Evolutionary conservation across 2,329 filamentous ascomycete genomes (phyloP), one percentile per base, ranked within the genome.

Genomic region (Nemania sp.): DNA sequence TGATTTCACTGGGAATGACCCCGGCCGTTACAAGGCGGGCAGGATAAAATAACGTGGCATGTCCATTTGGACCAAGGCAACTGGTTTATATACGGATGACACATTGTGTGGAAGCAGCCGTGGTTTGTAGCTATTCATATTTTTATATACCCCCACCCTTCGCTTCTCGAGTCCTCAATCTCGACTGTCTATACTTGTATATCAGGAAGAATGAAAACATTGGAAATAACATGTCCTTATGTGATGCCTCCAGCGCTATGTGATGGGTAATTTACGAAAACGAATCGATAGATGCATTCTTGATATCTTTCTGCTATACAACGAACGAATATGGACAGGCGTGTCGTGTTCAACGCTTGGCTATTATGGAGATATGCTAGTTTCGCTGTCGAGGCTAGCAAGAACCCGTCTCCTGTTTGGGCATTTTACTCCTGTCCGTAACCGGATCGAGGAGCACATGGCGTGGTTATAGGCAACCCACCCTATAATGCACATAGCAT

Each of bases 101-200:
- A 51, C 20, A 39, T 50, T 45, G 49, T 25, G 54, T 51, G 52
- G 60, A 58, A 21, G 51, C 45, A 39, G 11, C 35, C 10, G 35
- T n/a, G 60, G 21, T 60, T 63, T 54, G n/a, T 43, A 40, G 40
- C 51, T 51, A 50, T 55, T 53, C 54, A 57, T 53, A 46, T 67
- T 65, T 65, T 60, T 67, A 64, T 67, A 65, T n/a, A n/a, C n/a
- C 65, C 60, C 65, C 60, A 52, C 62, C 66, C 54, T 68, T 65
- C 57, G 55, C 54, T 65, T 60, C 66, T 65, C 43, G 57, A 66
- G 63, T 25, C 54, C 53, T 56, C 51, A 52, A 59, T 59, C 59
- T 65, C 57, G 53, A 61, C 52, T 55, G 39, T 69, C 63, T 67
- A 69, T 65, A 67, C 62, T 66, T 69, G 58, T 64, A 64, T 21